Base-by-base conservation (phyloP, 331 rosid species). In the Spiraea crenata region DNA sequence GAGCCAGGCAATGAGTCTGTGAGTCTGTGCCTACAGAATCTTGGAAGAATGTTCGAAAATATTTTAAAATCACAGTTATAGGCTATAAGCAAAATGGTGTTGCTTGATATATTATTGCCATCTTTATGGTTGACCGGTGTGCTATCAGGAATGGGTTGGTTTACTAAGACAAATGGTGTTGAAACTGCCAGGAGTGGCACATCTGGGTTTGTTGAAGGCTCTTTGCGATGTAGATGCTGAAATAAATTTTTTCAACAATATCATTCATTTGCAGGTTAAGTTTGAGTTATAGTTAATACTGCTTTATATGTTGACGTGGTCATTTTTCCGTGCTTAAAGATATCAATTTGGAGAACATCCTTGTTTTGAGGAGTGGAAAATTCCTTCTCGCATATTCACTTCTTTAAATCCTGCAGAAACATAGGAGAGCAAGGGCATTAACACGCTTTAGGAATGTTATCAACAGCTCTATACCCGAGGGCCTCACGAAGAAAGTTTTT, bases 91-190 rank as follows among this genome's bases (percentile, higher is more conserved):
- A 55, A 4, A 12, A 55, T 1, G 4, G 54, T 38, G 19, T 54
- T 57, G 11, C 20, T 67, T 39, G 15, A 67, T 15, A 39, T 17
- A 25, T 45, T 9, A 14, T 39, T 3, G 12, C 39, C 15, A 31
- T 71, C 56, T 59, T 76, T 74, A 17, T 68, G 41, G 71, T 73
- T 3, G 56, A 55, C 62, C 77, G 61, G 55, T 66, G 57, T 65
- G 73, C 70, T 72, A 83, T 77, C 90, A 93, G 97, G 99, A 87
- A 74, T 93, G 99, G 99, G 74, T 91, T 25, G 82, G 84, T 73
- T 76, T 93, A 60, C 83, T 93, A 64, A 85, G 83, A 72, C 86
- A 87, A 83, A 91, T 93, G 95, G 90, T 86, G 76, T 75, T 86
- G 74, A 91, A 84, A 77, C 92, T 91, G 69, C 96, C 96, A 13